Evolutionary conservation across 331 rosid genomes (phyloP), one percentile per base, ranked within the genome.

Genomic region (Prunus yedoensis): DNA sequence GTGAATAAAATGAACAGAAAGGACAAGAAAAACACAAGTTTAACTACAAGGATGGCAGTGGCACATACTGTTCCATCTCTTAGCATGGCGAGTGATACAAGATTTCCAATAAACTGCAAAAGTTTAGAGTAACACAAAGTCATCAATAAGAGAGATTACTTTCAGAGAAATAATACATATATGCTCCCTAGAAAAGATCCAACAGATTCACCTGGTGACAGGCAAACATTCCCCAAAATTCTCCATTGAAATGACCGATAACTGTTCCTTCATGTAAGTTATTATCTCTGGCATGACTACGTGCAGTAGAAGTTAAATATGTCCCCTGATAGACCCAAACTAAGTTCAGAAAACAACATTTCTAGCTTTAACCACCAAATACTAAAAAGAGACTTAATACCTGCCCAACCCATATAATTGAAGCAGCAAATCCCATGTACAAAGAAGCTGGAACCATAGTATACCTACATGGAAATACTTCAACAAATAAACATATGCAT

Each of bases 341-440:
- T 23, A 51, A 61, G 9, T 16, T 74, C 53, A 74, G 64, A 53
- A 63, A 49, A 15, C 16, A 62, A 72, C 43, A 3, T 8, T 15
- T 13, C 23, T 16, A 71, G 9, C 23, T 12, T 32, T 8, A 20
- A 0, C 52, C 38, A 35, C 47, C 20, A 62, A 16, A 61, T 8
- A 73, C 68, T 49, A 74, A n/a, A 16, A 61, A 9, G 15, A 49
- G 8, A n/a, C 46, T 45, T 49, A 3, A 3, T 80, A 92, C 97
- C 97, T 92, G 81, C 70, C 92, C 97, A 81, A 92, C 97, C 96
- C 97, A 92, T 84, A 88, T 85, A 61, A 92, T 89, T 71, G 97
- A 89, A 83, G 97, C 93, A 82, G 96, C 78, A 87, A 91, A 91
- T 16, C 96, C 96, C 73, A 91, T 85, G 83, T 87, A 89, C 79